These are phyloP conservation scores for Podila verticillata DNA, from an alignment of 192 early-diverging fungal species.

Conservation along the genomic window DNA sequence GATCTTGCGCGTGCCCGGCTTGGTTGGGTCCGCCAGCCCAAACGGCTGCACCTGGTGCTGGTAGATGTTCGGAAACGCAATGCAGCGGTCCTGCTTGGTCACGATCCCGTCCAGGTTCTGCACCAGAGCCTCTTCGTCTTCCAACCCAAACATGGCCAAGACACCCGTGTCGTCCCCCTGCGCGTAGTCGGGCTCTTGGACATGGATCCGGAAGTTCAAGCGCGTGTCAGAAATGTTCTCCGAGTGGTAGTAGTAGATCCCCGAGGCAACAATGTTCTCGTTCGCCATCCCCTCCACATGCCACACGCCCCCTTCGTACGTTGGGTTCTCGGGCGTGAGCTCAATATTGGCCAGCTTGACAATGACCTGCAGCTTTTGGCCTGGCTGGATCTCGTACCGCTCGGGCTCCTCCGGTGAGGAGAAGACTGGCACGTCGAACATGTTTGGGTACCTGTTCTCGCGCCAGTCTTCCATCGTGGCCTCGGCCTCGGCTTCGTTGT, in stretches of 20 bases:
- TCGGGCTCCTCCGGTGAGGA: conserved; percentile 16
- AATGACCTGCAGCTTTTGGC: conserved; percentile 60
- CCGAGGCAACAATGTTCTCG: conserved; percentile 79
- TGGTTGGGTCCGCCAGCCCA: conserved; percentile 52
- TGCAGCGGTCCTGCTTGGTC: conserved; percentile 62
- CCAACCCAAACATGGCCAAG: conserved; percentile 51
- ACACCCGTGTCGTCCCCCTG: conserved; percentile 40
- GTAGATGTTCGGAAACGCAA: conserved; percentile 78
- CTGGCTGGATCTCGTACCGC: conserved; percentile 28
- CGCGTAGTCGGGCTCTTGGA: conserved; percentile 33
- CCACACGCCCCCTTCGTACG: conserved; percentile 66
- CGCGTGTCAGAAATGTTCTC: conserved; percentile 74
- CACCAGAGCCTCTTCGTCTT: conserved; percentile 23
- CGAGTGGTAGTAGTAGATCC: conserved; percentile 76
- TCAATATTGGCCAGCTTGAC: conserved; percentile 77
- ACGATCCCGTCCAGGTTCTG: conserved; percentile 60
- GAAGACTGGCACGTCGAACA: conserved; percentile 20
- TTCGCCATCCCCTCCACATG: conserved; percentile 78
- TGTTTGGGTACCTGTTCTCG: conserved; percentile 25
- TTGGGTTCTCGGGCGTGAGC: conserved; percentile 72
- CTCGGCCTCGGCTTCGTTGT: conserved; percentile 14
- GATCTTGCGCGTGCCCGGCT: conserved; percentile 74
- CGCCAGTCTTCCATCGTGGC: conserved; percentile 24
- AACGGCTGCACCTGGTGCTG: conserved; percentile 77
- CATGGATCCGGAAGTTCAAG: conserved; percentile 63